Evolutionary conservation across 768 basidiomycete species (phyloP).

Genomic region (Boletus patriciae): DNA sequence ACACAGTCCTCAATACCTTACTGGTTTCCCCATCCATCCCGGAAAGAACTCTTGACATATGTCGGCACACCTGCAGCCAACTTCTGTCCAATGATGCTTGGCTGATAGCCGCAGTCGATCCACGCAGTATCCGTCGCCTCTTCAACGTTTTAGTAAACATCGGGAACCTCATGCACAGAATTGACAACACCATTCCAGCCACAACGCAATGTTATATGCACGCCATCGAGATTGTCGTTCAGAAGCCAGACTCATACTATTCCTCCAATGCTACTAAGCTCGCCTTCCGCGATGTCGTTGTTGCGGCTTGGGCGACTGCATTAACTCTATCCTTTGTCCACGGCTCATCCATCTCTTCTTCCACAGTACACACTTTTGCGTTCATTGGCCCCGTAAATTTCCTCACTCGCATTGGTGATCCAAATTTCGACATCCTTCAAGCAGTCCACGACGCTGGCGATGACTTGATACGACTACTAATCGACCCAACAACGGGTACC

Average conservation of each 20-base stretch:
- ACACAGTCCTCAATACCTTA: conserved; percentile 24
- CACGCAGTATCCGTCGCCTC: conserved; percentile 40
- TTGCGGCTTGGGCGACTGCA: conserved; percentile 40
- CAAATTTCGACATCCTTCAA: conserved; percentile 38
- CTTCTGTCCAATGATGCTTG: conserved; percentile 29
- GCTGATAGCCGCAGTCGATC: conserved; percentile 24
- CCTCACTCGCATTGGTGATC: conserved; percentile 29
- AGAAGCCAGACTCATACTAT: conserved; percentile 25
- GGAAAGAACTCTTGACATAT: conserved; percentile 33
- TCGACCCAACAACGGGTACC: conserved; percentile 37
- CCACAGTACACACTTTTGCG: conserved; percentile 22
- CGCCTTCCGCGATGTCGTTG: conserved; percentile 39
- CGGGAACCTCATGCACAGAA: conserved; percentile 37
- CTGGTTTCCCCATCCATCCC: conserved; percentile 30
- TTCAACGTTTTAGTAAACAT: conserved; percentile 47
- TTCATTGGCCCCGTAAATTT: conserved; percentile 23
- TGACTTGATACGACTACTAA: conserved; percentile 33
- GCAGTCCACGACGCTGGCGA: conserved; percentile 37
- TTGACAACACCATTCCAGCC: conserved; percentile 26
- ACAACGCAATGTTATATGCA: conserved; percentile 41
- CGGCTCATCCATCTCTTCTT: conserved; percentile 20
- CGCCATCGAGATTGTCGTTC: conserved; percentile 44
- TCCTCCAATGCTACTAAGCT: conserved; percentile 22
- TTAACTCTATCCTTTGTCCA: conserved; percentile 31
- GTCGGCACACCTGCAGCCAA: conserved; percentile 34